Base-by-base conservation (phyloP, 2,329 filamentous ascomycete species). In the Trichoderma sp. region DNA sequence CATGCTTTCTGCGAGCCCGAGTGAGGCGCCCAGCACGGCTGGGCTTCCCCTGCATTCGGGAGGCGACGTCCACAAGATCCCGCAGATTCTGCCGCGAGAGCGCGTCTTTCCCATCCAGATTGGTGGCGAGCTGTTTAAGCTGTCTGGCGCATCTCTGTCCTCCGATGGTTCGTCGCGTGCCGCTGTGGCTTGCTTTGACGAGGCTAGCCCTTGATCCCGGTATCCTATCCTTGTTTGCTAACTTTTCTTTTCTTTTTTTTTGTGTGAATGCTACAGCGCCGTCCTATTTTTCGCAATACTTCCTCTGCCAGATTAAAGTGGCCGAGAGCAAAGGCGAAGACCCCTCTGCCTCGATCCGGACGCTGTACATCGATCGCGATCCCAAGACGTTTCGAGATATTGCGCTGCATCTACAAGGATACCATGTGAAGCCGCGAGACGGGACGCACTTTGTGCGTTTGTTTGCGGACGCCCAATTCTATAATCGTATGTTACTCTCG, bases 281-380 rank as follows among this genome's bases (percentile, higher is more conserved):
- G 68, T 97, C 94, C 59, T 97, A 97, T 79, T 97, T 98, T 80
- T 97, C 94, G 22, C 90, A 93, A 73, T 97, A 95, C 82, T 98
- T 98, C 79, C 85, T 89, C 72, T 92, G 92, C 74, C 94, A 97
- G 80, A 80, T 97, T 48, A 85, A 87, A 67, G 81, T 83, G 72
- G 89, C 86, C 58, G 85, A 88, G 69, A 84, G 86, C 56, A 84
- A 85, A 67, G 86, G 86, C 68, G 84, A 88, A 65, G 84, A 86
- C 66, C 68, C 80, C 5, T 77, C 75, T 45, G 71, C 74, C 5
- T 78, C 80, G 56, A 82, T 97, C 68, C 89, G 91, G 72, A 97
- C 94, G 0, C 84, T 98, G 7, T 97, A 97, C 80, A 97, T 98
- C 75, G 94, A 98, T 78, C 90, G 94, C 70, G 94, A 98, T 78